Evolutionary conservation across 768 basidiomycete genomes (phyloP), one percentile per base, ranked within the genome.

Genomic region (Paxillus involutus): DNA sequence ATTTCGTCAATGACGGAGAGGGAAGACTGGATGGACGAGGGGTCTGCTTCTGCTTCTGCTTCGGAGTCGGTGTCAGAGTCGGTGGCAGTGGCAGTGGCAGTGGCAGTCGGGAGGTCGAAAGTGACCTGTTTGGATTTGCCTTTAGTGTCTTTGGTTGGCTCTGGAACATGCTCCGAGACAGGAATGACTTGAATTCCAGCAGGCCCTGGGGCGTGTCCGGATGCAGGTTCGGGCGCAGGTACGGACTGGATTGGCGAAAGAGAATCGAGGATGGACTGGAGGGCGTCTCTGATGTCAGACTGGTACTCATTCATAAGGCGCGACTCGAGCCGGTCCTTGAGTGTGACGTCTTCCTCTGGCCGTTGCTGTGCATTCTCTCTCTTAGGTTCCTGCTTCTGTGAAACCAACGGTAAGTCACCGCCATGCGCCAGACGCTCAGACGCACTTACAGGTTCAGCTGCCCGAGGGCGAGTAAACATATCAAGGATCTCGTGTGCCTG

Each of bases 1-100:
- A 82, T 74, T 36, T 63, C 71, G 26, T 60, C 51, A 46, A 84
- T 73, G 32, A 70, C 64, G 19, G 72, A 65, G n/a, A 81, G 54
- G 6, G 80, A 59, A 26, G 39, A 13, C 12, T 26, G 42, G 16
- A 57, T 44, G 17, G 37, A 46, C 13, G 43, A 36, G 4, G 58
- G 39, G 26, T 51, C 43, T 8, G 52, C 55, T 24, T 66, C 69
- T 3, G 26, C 12, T 8, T 59, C 57, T 21, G 36, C 24, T 24
- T 60, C 59, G 2, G 42, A n/a, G 26, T 49, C 59, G 6, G 57
- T 48, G 13, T 44, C 53, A n/a, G 46, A 41, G 26, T 52, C 51
- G 14, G 14, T 37, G 46, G 17, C 55, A 43, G 13, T 54, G 26
- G 16, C 44, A 32, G 29, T 13, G 46, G 17, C 55, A 43, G 13